A percentile compares a stretch with the other conserved stretches of the same genome.
Evolutionary conservation across 2,329 filamentous ascomycete genomes (phyloP).

Genomic region (Chaetothyriales sp.): DNA sequence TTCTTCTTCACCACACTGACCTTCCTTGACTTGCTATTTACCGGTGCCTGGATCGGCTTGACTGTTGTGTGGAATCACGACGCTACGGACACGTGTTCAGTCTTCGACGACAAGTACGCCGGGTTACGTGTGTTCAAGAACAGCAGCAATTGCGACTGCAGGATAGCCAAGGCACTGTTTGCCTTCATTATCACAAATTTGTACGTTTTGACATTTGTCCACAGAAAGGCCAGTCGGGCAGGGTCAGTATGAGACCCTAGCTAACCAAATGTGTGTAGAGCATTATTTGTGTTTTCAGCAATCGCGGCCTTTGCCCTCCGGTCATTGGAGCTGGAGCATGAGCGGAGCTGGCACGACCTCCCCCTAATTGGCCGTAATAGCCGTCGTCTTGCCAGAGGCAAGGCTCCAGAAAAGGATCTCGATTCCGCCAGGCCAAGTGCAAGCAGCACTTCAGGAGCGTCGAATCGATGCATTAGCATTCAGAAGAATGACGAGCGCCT

Average conservation of each 20-base stretch:
- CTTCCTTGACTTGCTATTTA: constrained; percentile 6
- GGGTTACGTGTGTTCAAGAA: constrained; percentile 1
- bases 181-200: constrained; percentile 13
- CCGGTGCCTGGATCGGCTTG: constrained; percentile 8
- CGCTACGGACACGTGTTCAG: constrained; percentile 6
- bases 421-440: too few species aligned
- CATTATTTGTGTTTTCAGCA: constrained; percentile 4
- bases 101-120: constrained; percentile 7
- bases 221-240: too few species aligned
- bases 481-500: too few species aligned
- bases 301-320: constrained; percentile 7
- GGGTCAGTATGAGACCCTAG: not conserved
- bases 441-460: too few species aligned
- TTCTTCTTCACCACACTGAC: constrained; percentile 8
- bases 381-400: too few species aligned
- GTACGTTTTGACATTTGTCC: constrained; percentile 1
- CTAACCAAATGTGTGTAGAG: constrained; percentile 1
- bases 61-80: constrained; percentile 9
- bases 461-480: too few species aligned
- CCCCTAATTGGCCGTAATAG: constrained; percentile 1
- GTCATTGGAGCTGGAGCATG: constrained; percentile 9
- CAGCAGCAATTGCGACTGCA: constrained; percentile 9
- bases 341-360: constrained; percentile 7
- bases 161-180: constrained; percentile 12
- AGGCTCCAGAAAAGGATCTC: too few species aligned